phyloP scores from a whole-genome alignment of 768 basidiomycete species.

The Daedaleopsis nitida region DNA sequence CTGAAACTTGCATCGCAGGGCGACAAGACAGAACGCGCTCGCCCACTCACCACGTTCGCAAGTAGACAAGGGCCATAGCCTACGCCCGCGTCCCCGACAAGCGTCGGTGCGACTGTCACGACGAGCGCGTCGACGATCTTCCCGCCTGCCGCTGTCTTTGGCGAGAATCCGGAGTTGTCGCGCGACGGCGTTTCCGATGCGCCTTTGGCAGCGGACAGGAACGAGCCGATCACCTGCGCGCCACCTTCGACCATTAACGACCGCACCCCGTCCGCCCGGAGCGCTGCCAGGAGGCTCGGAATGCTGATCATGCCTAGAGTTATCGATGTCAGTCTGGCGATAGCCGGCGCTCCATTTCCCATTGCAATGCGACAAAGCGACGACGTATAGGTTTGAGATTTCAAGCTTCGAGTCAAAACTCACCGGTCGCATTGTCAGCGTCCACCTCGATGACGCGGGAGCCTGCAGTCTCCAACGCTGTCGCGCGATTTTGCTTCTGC shows the following conservation, averaged over 20 bases:
- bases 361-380: too few relatives aligned
- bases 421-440: constrained; percentile 14
- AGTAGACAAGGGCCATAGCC: constrained; percentile 46
- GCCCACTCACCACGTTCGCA: constrained; percentile 23
- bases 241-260: constrained; percentile 98
- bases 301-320: constrained; percentile 45
- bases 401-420: too few relatives aligned
- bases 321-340: neutral
- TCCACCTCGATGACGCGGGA: constrained; percentile 62
- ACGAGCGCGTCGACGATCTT: constrained; percentile 68
- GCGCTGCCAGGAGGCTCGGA: constrained; percentile 47
- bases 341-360: neutral
- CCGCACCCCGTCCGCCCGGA: constrained; percentile 59
- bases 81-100: constrained; percentile 76
- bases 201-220: constrained; percentile 43
- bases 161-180: neutral
- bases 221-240: constrained; percentile 75
- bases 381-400: too few relatives aligned
- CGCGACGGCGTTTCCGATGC: neutral
- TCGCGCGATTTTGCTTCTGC: constrained; percentile 31
- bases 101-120: constrained; percentile 83
- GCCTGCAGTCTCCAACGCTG: constrained; percentile 61
- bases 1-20: constrained; percentile 31
- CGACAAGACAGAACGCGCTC: too few relatives aligned
- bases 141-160: constrained; percentile 3